Conservation (phyloP, 139 green algal species). For the Coelastrella sp. region DNA sequence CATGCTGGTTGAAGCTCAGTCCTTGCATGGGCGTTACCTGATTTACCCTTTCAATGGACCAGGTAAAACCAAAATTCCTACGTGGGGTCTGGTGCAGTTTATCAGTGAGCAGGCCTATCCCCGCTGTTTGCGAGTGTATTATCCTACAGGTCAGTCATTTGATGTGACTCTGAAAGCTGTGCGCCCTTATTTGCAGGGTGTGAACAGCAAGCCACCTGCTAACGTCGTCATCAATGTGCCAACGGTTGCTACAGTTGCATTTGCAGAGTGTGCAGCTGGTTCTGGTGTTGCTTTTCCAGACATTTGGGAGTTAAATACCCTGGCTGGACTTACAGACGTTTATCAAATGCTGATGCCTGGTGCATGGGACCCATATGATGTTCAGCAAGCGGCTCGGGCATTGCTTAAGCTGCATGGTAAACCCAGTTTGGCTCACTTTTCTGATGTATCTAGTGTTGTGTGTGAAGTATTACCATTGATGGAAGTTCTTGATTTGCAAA, state of each 20-base stretch:
- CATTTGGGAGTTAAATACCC: no score
- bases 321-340: no score
- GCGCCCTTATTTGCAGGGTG: not conserved
- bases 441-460: no score
- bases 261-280: not conserved
- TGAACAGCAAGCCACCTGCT: not conserved
- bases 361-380: no score
- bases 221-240: not conserved
- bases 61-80: not conserved
- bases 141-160: not conserved
- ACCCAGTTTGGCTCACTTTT: no score
- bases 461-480: no score
- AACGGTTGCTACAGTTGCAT: not conserved
- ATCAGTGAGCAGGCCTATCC: not conserved
- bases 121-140: not conserved
- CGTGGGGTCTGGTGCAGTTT: slow-evolving; percentile 3
- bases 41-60: not conserved
- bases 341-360: no score
- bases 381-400: no score
- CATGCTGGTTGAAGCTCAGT: not conserved
- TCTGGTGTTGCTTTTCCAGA: not conserved
- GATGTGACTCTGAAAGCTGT: not conserved
- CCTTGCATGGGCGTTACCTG: slow-evolving; percentile 12
- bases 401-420: no score
- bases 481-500: no score